A percentile compares a stretch with the other conserved stretches of the same genome.
phyloP scores from a whole-genome alignment of 805 yeast species.

The Candida arabinofermentans region DNA sequence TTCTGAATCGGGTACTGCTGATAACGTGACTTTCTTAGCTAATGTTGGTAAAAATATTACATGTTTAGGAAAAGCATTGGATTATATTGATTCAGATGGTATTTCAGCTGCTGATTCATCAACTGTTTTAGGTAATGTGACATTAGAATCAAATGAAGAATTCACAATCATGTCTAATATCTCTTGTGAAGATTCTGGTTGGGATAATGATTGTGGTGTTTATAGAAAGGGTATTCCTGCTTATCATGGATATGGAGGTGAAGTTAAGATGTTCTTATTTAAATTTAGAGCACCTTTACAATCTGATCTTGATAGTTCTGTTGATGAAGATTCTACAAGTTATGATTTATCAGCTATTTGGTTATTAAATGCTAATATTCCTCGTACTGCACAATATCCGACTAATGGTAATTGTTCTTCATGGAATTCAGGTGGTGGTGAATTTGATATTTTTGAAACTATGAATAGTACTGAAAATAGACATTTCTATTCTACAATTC shows the following conservation, averaged over 20 bases:
- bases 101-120: conserved; percentile 39
- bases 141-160: conserved; percentile 56
- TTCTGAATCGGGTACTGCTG: conserved; percentile 42
- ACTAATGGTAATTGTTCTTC: conserved; percentile 61
- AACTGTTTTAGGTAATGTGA: conserved; percentile 44
- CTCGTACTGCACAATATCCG: conserved; percentile 72
- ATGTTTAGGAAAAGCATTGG: conserved; percentile 66
- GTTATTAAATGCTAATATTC: conserved; percentile 80
- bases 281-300: conserved; percentile 60
- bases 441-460: conserved; percentile 72
- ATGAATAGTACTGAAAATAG: conserved; percentile 56
- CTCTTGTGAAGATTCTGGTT: conserved; percentile 54
- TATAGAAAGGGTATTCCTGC: conserved; percentile 83
- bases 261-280: conserved; percentile 66
- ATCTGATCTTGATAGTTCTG: conserved; percentile 33
- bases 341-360: conserved; percentile 75
- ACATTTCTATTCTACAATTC: conserved; percentile 63
- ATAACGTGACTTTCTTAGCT: conserved; percentile 66
- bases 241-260: conserved; percentile 69
- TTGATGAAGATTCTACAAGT: conserved; percentile 29
- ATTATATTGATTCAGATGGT: conserved; percentile 61
- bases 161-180: conserved; percentile 55
- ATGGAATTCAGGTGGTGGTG: conserved; percentile 79
- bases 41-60: conserved; percentile 55
- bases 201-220: conserved; percentile 63